Conservation (phyloP, 768 basidiomycete genomes). For the Boletus pseudopeckii region DNA sequence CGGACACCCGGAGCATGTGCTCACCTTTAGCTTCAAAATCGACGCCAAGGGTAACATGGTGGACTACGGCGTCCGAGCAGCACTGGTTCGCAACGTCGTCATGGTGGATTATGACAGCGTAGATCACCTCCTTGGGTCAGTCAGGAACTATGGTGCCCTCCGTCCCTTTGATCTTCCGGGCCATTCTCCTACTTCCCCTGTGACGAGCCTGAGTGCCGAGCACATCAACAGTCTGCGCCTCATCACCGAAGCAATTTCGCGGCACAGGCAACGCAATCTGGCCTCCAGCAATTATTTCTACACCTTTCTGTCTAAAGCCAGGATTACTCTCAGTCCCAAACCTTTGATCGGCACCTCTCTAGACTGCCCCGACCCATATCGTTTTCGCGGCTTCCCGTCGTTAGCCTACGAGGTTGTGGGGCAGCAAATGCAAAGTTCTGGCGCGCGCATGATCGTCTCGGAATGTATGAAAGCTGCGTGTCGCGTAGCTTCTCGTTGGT, state of each 20-base stretch:
- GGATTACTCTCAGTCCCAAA: conserved; percentile 28
- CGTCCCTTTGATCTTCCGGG: conserved; percentile 22
- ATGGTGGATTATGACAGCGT: conserved; percentile 65
- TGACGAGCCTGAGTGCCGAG: conserved; percentile 8
- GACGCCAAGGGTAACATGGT: conserved; percentile 58
- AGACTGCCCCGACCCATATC: conserved; percentile 29
- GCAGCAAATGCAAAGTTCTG: conserved; percentile 26
- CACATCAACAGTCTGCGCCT: conserved; percentile 29
- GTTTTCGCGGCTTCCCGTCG: conserved; percentile 49
- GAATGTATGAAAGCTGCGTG: conserved; percentile 84
- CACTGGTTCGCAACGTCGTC: conserved; percentile 66
- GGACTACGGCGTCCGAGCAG: conserved; percentile 68
- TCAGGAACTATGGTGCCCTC: conserved; percentile 3
- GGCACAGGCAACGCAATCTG: conserved; percentile 24
- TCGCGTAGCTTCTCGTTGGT: conserved; percentile 71
- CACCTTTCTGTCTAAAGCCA: conserved; percentile 21
- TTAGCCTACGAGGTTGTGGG: conserved; percentile 44
- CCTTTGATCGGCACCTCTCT: conserved; percentile 32
- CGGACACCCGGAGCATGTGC: conserved; percentile 48
- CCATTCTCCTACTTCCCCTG: neutral
- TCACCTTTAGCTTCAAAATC: conserved; percentile 81
- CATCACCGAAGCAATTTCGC: conserved; percentile 29
- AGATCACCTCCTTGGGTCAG: conserved; percentile 46
- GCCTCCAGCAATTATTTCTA: conserved; percentile 23
- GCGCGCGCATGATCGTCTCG: conserved; percentile 58